Evolutionary conservation across 1,284 basidiomycete genomes (phyloP).

Genomic region (Boletellus sp.): DNA sequence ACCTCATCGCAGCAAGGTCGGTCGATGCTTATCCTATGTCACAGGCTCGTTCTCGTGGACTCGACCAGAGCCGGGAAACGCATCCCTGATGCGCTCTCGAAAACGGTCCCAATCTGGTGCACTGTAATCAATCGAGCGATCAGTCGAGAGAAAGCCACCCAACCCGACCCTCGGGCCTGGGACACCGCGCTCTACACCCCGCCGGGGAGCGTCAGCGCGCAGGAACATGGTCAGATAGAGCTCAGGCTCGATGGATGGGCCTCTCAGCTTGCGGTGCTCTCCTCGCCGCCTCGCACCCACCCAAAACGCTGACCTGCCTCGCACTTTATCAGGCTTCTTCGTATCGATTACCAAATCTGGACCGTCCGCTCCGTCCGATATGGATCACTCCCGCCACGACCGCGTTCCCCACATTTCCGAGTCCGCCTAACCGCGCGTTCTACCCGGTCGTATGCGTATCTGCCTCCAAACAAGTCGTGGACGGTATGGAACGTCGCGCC

Average conservation of each 20-base stretch:
- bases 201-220: slow-evolving; percentile 56
- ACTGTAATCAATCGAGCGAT: slow-evolving; percentile 83
- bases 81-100: slow-evolving; percentile 91
- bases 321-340: slow-evolving; percentile 43
- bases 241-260: slow-evolving; percentile 64
- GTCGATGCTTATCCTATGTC: background rate
- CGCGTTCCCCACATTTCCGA: slow-evolving; percentile 38
- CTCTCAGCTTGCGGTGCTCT: slow-evolving; percentile 50
- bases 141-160: slow-evolving; percentile 18
- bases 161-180: slow-evolving; percentile 39
- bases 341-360: slow-evolving; percentile 47
- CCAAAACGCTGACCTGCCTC: background rate
- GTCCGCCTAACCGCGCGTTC: slow-evolving; percentile 35
- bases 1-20: background rate
- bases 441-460: slow-evolving; percentile 75
- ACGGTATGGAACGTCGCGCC: slow-evolving; percentile 54
- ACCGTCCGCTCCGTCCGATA: slow-evolving; percentile 56
- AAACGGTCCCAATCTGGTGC: slow-evolving; percentile 96
- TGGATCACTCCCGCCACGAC: slow-evolving; percentile 63
- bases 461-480: slow-evolving; percentile 64
- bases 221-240: slow-evolving; percentile 77
- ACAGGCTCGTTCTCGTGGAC: slow-evolving; percentile 83
- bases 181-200: slow-evolving; percentile 62
- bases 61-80: slow-evolving; percentile 93
- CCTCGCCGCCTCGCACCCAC: background rate